Percentiles rank a stretch among this genome's conserved stretches.
Conservation (phyloP, 208 protist species). For the Crithidia sp. region DNA sequence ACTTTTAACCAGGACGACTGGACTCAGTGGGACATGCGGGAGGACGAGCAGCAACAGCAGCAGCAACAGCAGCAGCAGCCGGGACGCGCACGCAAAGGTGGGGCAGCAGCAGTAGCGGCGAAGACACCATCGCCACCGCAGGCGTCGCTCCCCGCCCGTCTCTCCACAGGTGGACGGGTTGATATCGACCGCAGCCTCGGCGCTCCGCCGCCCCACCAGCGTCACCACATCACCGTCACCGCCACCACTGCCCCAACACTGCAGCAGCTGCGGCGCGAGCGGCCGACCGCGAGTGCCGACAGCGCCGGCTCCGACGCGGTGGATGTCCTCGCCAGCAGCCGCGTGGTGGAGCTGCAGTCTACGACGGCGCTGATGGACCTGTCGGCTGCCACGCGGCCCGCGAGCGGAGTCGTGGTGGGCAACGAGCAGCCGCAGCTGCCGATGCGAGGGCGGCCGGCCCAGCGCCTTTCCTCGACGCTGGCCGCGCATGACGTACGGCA, state of each 20-base stretch:
- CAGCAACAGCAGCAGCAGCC: slow-evolving; percentile 17
- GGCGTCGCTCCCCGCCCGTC: slow-evolving; percentile 1
- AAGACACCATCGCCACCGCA: slow-evolving; percentile 6
- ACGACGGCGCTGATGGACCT: slow-evolving; percentile 37
- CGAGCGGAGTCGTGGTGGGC: not conserved
- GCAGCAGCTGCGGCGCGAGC: slow-evolving; percentile 1
- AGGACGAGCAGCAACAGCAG: not conserved
- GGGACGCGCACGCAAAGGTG: slow-evolving; percentile 20
- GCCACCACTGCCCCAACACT: slow-evolving; percentile 2
- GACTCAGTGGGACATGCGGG: slow-evolving; percentile 34
- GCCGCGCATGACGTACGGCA: not conserved
- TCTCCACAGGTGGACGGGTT: not conserved
- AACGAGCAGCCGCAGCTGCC: not conserved
- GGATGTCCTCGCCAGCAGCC: slow-evolving; percentile 16
- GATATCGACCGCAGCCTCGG: not conserved
- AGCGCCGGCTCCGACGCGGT: slow-evolving; percentile 13
- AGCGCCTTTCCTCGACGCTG: not conserved
- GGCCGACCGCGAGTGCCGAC: slow-evolving; percentile 5
- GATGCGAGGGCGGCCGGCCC: not conserved
- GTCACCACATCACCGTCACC: slow-evolving; percentile 16
- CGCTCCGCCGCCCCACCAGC: not conserved
- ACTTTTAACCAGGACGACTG: slow-evolving; percentile 63
- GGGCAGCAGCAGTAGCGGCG: not conserved
- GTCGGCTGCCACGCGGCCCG: not conserved
- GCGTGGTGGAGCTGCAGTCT: slow-evolving; percentile 38